Conservation (phyloP, 192 early-diverging fungal genomes). For the Coemansia guatemalensis region DNA sequence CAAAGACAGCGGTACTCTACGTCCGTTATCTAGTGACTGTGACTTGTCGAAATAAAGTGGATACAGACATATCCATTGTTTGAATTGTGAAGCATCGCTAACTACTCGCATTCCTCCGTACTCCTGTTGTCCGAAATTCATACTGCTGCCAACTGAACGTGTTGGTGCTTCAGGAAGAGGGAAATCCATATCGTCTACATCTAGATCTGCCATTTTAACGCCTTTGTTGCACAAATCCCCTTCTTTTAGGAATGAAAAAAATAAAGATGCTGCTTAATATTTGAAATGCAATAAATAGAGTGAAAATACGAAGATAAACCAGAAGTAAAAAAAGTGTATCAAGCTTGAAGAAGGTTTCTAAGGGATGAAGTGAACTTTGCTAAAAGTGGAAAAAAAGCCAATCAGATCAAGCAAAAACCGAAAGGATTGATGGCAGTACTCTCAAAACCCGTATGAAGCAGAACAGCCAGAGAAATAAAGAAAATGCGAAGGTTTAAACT, state of each 20-base stretch:
- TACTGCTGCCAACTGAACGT: neutral
- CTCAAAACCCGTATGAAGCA: no score
- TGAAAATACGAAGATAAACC: no score
- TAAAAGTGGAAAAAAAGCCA: neutral
- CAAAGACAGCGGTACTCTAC: slow-evolving; percentile 56
- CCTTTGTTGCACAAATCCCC: slow-evolving; percentile 7
- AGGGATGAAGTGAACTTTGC: no score
- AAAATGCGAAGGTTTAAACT: no score
- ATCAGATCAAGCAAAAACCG: no score
- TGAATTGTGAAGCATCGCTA: slow-evolving; percentile 30
- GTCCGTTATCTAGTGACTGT: slow-evolving; percentile 60
- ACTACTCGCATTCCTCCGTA: slow-evolving; percentile 22
- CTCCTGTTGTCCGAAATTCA: slow-evolving; percentile 26
- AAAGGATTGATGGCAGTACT: no score
- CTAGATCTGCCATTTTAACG: slow-evolving; percentile 18
- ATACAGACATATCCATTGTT: slow-evolving; percentile 70
- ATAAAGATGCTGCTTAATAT: neutral
- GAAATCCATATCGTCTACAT: slow-evolving; percentile 57
- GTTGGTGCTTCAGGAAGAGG: slow-evolving; percentile 40
- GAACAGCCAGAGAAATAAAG: no score
- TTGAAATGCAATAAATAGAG: no score
- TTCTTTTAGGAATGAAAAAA: neutral
- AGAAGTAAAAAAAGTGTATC: no score
- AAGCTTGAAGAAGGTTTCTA: no score
- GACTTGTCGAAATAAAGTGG: slow-evolving; percentile 69